Evolutionary conservation across 306 rosid genomes (phyloP).

Genomic region (Vigna trinervia): DNA sequence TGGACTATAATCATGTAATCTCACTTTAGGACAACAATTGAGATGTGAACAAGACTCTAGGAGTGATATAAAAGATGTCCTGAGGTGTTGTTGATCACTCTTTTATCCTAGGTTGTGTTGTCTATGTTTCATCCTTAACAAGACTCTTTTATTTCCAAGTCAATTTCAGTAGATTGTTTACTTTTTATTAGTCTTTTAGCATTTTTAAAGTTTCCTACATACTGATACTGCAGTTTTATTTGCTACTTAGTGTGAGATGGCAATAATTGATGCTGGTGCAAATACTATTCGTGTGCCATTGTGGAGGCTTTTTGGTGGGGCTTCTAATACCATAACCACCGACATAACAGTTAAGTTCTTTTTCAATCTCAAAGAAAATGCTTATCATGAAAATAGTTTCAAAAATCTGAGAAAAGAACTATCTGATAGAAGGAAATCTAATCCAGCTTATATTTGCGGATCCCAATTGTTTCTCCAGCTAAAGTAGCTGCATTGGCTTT

Average conservation of each 20-base stretch:
- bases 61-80: no score
- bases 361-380: slow-evolving; percentile 30
- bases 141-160: no score
- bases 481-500: slow-evolving; percentile 85
- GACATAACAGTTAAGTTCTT: slow-evolving; percentile 79
- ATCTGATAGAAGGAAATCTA: slow-evolving; percentile 33
- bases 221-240: no score
- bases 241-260: slow-evolving; percentile 61
- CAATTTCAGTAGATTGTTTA: no score
- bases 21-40: no score
- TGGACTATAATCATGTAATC: no score
- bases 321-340: slow-evolving; percentile 75
- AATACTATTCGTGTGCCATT: slow-evolving; percentile 78
- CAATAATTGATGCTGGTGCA: slow-evolving; percentile 87
- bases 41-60: no score
- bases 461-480: slow-evolving; percentile 80
- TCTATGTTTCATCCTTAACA: no score
- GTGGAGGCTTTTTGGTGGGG: slow-evolving; percentile 97
- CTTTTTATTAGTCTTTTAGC: no score
- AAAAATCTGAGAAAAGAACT: neutral
- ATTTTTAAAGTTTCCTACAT: no score
- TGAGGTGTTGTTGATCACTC: no score
- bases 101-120: no score
- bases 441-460: slow-evolving; percentile 58
- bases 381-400: neutral